Conservation (phyloP, 257 asterid species). For the Lycium ferocissimum region DNA sequence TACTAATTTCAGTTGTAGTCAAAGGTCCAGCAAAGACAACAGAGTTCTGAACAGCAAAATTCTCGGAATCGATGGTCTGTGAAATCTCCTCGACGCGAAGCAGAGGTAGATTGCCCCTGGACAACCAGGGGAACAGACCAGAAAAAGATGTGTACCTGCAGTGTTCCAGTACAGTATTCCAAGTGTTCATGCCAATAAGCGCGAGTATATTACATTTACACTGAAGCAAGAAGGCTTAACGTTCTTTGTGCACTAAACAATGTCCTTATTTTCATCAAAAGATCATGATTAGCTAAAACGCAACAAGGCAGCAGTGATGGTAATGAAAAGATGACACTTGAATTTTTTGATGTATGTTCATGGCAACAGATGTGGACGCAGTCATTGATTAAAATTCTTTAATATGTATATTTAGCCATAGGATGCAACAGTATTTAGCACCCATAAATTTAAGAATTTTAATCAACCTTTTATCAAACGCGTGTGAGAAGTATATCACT, state of each 20-base stretch:
- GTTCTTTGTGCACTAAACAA: not conserved
- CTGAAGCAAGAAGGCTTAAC: not conserved
- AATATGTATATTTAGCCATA: not conserved
- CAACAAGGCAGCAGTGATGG: slow-evolving; percentile 12
- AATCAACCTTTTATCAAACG: not conserved
- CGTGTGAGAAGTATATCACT: not conserved
- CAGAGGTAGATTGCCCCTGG: slow-evolving; percentile 69
- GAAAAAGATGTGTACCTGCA: slow-evolving; percentile 83
- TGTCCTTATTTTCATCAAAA: not conserved
- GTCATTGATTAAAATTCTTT: not conserved
- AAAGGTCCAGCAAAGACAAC: slow-evolving; percentile 79
- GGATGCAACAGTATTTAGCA: not conserved
- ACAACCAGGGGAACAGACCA: slow-evolving; percentile 75
- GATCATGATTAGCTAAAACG: not conserved
- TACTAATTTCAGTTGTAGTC: slow-evolving; percentile 72
- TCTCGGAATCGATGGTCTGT: slow-evolving; percentile 74
- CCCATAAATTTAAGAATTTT: not conserved
- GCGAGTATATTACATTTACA: slow-evolving; percentile 17
- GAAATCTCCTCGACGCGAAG: slow-evolving; percentile 87
- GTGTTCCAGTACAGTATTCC: slow-evolving; percentile 23
- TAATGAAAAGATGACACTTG: not conserved
- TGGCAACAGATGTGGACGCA: not conserved
- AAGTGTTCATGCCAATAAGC: not conserved
- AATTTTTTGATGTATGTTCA: not conserved
- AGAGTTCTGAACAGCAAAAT: slow-evolving; percentile 79